Base-by-base conservation (phyloP, 306 rosid genomes). In the Comarum palustre region DNA sequence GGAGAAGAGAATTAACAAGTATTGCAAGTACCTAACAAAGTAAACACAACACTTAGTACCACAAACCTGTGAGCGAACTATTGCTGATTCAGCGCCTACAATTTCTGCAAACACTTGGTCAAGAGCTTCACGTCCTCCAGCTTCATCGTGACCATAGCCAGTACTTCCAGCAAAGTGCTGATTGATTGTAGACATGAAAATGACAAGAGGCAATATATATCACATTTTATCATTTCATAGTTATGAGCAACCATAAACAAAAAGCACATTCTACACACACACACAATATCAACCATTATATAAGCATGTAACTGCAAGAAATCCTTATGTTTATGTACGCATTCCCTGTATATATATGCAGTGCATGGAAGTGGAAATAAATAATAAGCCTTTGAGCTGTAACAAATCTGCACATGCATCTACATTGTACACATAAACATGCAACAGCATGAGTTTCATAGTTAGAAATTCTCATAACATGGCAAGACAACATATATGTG, bases 81-180 rank as follows among this genome's bases (percentile, higher is more conserved):
- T 85, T 17, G 98, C 96, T 36, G 97, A 89, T 78, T 93, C 97
- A 11, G 98, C 89, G 52, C 98, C 97, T 80, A 93, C 80, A 47
- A 93, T 93, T 77, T 89, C 90, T n/a, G 98, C 91, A 86, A 93
- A 93, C 72, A 83, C 96, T 27, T 81, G 92, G 78, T 93, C 98
- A 78, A 93, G 97, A 42, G 97, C 98, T 66, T 78, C 97, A 14
- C 98, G 97, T 1, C 98, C 98, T 75, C 98, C 98, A 47, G 93
- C 93, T 84, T 93, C 98, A 75, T 93, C 98, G 41, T 93, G 98
- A 70, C 98, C 98, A 89, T 93, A 93, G 71, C 98, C 98, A 51
- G 98, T 93, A 80, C 85, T 77, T 82, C 98, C 98, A 4, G 87
- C 89, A 79, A 93, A 89, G 81, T 93, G 97, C 98, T 93, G 84